These are phyloP conservation scores for Sclerotinia sclerotiorum DNA, from an alignment of 2,329 filamentous ascomycete species.

Conservation along the genomic window DNA sequence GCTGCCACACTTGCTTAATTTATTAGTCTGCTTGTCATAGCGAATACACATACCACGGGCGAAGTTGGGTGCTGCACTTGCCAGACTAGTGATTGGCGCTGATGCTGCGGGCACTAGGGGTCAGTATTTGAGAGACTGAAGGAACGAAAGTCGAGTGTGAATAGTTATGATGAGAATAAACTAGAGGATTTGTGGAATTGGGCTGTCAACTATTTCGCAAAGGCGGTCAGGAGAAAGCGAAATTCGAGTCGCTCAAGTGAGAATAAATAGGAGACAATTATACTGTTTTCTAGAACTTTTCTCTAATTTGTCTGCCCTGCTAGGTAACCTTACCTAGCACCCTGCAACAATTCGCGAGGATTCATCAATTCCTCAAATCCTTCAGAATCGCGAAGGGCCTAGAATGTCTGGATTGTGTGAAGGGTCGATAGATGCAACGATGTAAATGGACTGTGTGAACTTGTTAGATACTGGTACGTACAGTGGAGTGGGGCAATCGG, in stretches of 20 bases:
- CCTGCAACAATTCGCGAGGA: not conserved
- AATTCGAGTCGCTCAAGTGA: constrained; percentile 21
- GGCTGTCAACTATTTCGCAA: constrained; percentile 45
- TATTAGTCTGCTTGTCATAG: constrained; percentile 41
- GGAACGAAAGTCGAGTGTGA: constrained; percentile 45
- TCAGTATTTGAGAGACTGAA: constrained; percentile 46
- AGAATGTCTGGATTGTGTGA: not conserved
- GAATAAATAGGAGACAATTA: not conserved
- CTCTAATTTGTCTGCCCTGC: not conserved
- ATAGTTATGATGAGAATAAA: constrained; percentile 47
- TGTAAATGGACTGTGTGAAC: not conserved
- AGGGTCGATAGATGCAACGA: not conserved
- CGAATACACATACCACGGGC: constrained; percentile 44
- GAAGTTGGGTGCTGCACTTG: constrained; percentile 46
- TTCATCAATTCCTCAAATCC: not conserved
- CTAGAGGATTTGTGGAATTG: constrained; percentile 53
- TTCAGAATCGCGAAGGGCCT: not conserved
- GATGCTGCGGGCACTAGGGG: constrained; percentile 43
- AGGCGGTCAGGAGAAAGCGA: constrained; percentile 7
- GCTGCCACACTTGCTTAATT: constrained; percentile 41
- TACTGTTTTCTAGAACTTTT: not conserved
- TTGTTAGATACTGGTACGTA: not conserved
- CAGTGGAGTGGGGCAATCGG: constrained; percentile 11
- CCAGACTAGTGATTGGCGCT: constrained; percentile 43
- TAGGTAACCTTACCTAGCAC: not conserved